Conservation (phyloP, 2,329 filamentous ascomycete species). For the Xylogone sp. region DNA sequence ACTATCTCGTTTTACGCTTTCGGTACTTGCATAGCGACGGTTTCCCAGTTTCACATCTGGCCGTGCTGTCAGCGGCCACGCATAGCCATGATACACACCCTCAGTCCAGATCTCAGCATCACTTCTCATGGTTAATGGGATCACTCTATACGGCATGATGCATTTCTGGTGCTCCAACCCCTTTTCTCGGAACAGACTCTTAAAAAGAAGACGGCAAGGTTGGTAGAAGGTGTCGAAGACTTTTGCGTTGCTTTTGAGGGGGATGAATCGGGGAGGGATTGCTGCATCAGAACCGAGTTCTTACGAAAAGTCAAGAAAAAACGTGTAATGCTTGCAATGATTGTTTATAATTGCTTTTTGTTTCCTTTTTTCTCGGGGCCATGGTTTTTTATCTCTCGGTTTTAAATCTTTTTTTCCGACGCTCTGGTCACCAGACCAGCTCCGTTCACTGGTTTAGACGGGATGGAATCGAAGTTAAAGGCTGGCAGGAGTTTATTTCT, state of each 20-base stretch:
- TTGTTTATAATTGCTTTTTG: background rate
- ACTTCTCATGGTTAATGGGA: background rate
- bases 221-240: background rate
- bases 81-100: background rate
- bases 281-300: background rate
- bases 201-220: no score
- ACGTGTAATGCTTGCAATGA: constrained; percentile 2
- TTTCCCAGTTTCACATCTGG: constrained; percentile 16
- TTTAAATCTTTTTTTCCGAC: background rate
- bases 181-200: no score
- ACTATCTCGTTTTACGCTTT: constrained; percentile 26
- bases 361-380: background rate
- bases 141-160: background rate
- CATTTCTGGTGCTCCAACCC: background rate
- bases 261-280: background rate
- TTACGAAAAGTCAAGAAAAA: background rate
- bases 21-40: constrained; percentile 35
- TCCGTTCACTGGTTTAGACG: background rate
- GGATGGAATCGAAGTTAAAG: constrained; percentile 1
- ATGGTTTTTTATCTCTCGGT: background rate
- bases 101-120: background rate
- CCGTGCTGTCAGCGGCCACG: background rate
- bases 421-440: background rate
- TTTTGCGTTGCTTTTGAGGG: background rate
- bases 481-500: background rate